These are phyloP conservation scores for Lipomyces yamadae DNA, from an alignment of 805 yeast genomes.

Conservation along the genomic window DNA sequence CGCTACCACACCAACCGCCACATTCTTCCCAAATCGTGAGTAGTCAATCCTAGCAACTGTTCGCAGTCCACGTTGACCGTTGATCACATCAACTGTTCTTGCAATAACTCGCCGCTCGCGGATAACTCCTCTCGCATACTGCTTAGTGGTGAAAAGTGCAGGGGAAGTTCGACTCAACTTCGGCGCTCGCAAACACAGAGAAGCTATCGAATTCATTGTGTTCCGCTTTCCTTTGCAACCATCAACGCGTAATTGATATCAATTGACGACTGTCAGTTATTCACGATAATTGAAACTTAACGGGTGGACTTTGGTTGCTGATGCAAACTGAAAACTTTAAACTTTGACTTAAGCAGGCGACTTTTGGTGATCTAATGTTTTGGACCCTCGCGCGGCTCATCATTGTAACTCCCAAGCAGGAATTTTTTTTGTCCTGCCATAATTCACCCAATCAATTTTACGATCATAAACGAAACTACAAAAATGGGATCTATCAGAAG, in stretches of 20 bases:
- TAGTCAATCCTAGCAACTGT: neutral
- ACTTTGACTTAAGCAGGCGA: no score
- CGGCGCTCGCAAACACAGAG: neutral
- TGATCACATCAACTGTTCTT: constrained; percentile 1
- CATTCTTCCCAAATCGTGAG: neutral
- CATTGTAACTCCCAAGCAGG: neutral
- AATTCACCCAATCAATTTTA: neutral
- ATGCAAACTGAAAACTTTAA: no score
- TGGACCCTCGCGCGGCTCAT: neutral
- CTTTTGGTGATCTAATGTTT: no score
- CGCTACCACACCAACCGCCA: neutral
- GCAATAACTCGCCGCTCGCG: neutral
- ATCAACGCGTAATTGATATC: neutral
- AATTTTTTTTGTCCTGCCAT: no score
- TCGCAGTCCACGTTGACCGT: neutral
- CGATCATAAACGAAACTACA: neutral
- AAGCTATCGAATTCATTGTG: neutral
- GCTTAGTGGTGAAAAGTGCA: neutral
- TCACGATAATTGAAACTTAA: neutral
- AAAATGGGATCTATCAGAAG: constrained; percentile 37
- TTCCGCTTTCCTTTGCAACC: neutral
- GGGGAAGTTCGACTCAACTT: neutral
- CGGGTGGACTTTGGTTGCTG: no score
- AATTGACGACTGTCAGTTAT: neutral
- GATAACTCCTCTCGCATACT: neutral